A percentile compares a stretch with the other conserved stretches of the same genome.
Evolutionary conservation across 2,329 filamentous ascomycete species (phyloP).

Genomic region (Gaeumannomyces tritici): DNA sequence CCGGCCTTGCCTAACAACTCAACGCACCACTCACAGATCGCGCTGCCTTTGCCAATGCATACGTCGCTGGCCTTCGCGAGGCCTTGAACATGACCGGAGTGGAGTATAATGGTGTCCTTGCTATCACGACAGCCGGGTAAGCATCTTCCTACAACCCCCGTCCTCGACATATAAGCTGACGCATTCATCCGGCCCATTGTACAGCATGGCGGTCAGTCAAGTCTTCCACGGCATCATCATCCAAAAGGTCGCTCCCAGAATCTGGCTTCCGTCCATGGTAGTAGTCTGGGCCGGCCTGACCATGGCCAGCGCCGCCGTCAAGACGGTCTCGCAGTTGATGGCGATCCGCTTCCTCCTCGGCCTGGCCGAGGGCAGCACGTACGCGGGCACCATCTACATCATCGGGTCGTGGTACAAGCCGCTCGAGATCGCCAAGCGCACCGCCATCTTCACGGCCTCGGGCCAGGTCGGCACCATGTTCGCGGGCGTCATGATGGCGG

Average conservation of each 20-base stretch:
- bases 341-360: slow-evolving; percentile 48
- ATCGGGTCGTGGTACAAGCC: slow-evolving; percentile 52
- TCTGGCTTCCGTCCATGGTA: slow-evolving; percentile 57
- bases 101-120: slow-evolving; percentile 27
- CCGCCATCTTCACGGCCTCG: slow-evolving; percentile 50
- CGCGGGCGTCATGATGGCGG: slow-evolving; percentile 51
- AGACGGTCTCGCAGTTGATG: slow-evolving; percentile 45
- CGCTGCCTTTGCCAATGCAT: slow-evolving; percentile 42
- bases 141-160: slow-evolving; percentile 38
- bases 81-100: slow-evolving; percentile 36
- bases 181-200: neutral
- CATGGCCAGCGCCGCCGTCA: slow-evolving; percentile 46
- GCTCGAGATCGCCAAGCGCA: slow-evolving; percentile 50
- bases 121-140: neutral
- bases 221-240: slow-evolving; percentile 53
- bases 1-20: neutral
- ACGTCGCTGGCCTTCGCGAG: slow-evolving; percentile 43
- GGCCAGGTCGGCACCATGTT: slow-evolving; percentile 53
- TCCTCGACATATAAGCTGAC: slow-evolving; percentile 19
- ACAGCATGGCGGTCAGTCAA: slow-evolving; percentile 41
- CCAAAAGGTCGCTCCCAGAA: slow-evolving; percentile 50
- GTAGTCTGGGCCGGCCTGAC: slow-evolving; percentile 54
- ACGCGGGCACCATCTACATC: slow-evolving; percentile 49
- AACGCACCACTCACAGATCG: slow-evolving; percentile 26
- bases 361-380: slow-evolving; percentile 45